Conservation (phyloP, 2,329 filamentous ascomycete species). For the Cercospora janseana region DNA sequence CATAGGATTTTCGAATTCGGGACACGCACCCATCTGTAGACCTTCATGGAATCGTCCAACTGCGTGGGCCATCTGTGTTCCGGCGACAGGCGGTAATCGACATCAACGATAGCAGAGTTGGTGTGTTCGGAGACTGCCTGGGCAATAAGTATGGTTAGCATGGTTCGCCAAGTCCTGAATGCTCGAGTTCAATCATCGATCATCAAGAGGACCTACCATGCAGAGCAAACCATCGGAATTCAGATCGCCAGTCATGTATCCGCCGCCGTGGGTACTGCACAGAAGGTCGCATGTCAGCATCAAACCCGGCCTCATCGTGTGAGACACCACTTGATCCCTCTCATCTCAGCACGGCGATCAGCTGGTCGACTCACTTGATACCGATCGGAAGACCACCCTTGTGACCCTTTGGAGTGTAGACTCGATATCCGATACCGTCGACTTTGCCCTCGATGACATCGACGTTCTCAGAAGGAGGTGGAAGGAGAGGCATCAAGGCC, state of each 20-base stretch:
- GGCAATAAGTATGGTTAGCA: no score
- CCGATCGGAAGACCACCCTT: constrained; percentile 23
- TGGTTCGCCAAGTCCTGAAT: background rate
- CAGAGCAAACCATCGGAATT: constrained; percentile 29
- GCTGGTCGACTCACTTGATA: constrained; percentile 10
- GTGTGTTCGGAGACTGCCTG: constrained; percentile 24
- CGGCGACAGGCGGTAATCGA: constrained; percentile 48
- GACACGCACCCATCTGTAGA: constrained; percentile 42
- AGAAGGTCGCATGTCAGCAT: background rate
- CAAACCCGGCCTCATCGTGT: background rate
- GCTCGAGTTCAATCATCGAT: background rate
- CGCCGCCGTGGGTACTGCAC: constrained; percentile 27
- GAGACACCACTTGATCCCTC: background rate
- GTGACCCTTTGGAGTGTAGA: constrained; percentile 27
- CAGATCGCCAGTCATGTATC: constrained; percentile 30
- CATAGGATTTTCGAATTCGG: no score
- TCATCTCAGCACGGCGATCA: background rate
- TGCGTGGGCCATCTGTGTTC: constrained; percentile 47
- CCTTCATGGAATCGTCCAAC: constrained; percentile 41
- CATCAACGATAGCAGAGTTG: constrained; percentile 37
- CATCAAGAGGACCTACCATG: constrained; percentile 7
- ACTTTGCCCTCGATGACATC: constrained; percentile 27
- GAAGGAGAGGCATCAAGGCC: constrained; percentile 23
- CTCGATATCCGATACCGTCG: constrained; percentile 26
- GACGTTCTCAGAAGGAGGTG: constrained; percentile 25